Evolutionary conservation across 345 rosid genomes (phyloP).

Genomic region (Salix viminalis): DNA sequence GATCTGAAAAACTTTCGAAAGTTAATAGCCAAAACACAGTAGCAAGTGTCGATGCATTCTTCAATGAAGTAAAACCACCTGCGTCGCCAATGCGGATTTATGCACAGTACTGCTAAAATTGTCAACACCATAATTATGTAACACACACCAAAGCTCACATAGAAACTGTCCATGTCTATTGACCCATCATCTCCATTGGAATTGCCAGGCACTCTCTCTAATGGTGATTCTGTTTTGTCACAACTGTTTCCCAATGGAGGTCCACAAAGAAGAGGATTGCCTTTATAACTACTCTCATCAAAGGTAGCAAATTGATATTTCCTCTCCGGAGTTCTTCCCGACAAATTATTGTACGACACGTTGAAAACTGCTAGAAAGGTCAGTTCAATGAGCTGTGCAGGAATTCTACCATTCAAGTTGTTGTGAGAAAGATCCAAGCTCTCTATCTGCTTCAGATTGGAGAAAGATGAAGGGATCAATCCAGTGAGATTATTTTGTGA

Average conservation of each 20-base stretch:
- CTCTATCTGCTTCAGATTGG: conserved; percentile 26
- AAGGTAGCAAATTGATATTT: conserved; percentile 25
- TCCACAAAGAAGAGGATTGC: conserved; percentile 30
- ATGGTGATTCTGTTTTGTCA: not conserved
- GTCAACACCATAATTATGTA: not conserved
- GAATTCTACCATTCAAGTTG: conserved; percentile 19
- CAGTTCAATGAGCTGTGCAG: conserved; percentile 19
- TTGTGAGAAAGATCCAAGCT: conserved; percentile 36
- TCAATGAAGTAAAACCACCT: conserved; percentile 7
- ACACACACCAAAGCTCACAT: not conserved
- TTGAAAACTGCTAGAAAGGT: conserved; percentile 14
- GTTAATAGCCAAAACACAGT: not conserved
- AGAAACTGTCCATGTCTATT: conserved; percentile 9
- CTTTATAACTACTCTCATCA: conserved; percentile 6
- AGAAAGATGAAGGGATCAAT: conserved; percentile 23
- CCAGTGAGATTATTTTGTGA: conserved; percentile 29
- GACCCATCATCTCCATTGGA: not conserved
- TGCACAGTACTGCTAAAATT: not conserved
- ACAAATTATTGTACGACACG: conserved; percentile 35
- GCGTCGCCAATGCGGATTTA: conserved; percentile 14
- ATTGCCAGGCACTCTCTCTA: not conserved
- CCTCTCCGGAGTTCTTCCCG: conserved; percentile 13
- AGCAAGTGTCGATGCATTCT: not conserved
- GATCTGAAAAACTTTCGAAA: not conserved
- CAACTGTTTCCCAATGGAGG: conserved; percentile 10